phyloP scores from a whole-genome alignment of 495 filamentous ascomycete genomes.

The Penicillium antarcticum region DNA sequence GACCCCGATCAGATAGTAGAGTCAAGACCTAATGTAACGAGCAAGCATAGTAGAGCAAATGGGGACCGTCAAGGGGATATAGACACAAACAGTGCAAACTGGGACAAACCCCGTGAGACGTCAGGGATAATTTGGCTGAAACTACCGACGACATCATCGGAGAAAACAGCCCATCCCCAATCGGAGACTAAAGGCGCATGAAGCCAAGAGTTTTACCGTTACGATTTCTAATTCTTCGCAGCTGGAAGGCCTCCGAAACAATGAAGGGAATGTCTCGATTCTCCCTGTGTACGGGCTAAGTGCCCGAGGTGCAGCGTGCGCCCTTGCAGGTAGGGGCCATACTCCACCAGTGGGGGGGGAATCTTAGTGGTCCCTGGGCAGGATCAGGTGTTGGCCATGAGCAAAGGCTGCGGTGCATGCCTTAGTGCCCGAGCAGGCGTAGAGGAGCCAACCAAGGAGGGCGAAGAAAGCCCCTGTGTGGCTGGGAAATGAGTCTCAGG shows the following conservation, averaged over 20 bases:
- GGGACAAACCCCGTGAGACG: not conserved
- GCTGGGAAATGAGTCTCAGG: conserved; percentile 5
- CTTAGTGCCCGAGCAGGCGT: conserved; percentile 11
- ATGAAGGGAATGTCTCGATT: conserved; percentile 17
- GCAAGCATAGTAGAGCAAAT: not conserved
- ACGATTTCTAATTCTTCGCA: conserved; percentile 14
- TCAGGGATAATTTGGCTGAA: not conserved
- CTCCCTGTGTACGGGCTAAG: conserved; percentile 8
- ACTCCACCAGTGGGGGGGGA: conserved; percentile 3
- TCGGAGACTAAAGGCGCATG: not conserved
- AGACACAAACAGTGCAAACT: not conserved
- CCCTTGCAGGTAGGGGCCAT: conserved; percentile 20
- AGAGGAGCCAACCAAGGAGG: not conserved
- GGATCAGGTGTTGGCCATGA: not conserved
- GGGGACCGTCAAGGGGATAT: not conserved
- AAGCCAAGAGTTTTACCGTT: conserved; percentile 4
- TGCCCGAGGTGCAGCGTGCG: conserved; percentile 1
- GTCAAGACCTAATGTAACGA: not conserved
- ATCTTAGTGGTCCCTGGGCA: not conserved
- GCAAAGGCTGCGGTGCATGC: conserved; percentile 9
- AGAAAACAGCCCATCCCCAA: not conserved
- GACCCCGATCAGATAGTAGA: not conserved
- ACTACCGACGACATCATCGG: not conserved
- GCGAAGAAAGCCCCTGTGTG: conserved; percentile 2
- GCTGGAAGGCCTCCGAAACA: conserved; percentile 15